Evolutionary conservation across 208 protist genomes (phyloP).

Genomic region (Polymyxa betae): DNA sequence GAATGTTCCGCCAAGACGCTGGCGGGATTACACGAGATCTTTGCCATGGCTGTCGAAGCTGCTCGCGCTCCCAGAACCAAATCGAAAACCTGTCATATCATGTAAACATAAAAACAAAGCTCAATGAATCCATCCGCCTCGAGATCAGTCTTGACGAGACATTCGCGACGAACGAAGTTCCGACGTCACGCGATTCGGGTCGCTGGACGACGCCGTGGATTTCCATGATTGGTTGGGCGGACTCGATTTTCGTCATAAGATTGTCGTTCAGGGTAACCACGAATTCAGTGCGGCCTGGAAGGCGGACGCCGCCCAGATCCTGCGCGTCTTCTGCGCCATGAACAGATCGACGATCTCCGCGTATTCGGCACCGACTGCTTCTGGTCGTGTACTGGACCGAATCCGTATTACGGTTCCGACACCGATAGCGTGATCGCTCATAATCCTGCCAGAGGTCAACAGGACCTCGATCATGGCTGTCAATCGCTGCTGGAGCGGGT

Average conservation of each 20-base stretch:
- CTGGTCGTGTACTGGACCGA: background rate
- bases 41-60: background rate
- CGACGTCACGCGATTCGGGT: background rate
- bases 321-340: background rate
- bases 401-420: background rate
- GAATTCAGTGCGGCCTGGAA: background rate
- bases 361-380: background rate
- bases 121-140: no score
- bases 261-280: background rate
- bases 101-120: no score
- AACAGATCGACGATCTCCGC: no score
- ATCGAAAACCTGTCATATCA: background rate
- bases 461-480: background rate
- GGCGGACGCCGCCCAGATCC: background rate
- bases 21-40: constrained; percentile 46
- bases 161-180: no score
- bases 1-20: constrained; percentile 41
- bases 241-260: background rate
- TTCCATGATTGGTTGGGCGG: background rate
- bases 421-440: background rate
- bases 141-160: no score
- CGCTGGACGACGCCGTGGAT: background rate
- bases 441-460: background rate
- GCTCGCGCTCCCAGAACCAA: background rate
- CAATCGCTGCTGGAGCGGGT: background rate